phyloP scores from a whole-genome alignment of 202 grass and related monocot genomes.

The Tripidium arundinaceum region DNA sequence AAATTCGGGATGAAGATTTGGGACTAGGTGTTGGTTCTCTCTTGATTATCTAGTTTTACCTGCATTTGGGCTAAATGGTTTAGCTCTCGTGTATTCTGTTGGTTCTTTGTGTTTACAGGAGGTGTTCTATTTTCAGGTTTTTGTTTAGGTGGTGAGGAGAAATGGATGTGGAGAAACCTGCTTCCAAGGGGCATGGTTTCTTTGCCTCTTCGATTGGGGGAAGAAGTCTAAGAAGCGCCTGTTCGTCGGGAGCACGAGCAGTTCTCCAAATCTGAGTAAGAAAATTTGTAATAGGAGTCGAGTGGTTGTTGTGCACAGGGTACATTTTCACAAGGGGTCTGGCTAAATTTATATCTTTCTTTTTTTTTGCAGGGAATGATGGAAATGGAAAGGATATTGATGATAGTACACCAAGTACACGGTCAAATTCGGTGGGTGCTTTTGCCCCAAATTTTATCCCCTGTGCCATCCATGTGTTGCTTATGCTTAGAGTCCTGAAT shows the following conservation, averaged over 20 bases:
- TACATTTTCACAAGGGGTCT: constrained; percentile 17
- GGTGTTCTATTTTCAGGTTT: constrained; percentile 15
- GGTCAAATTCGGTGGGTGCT: constrained; percentile 47
- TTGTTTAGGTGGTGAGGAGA: constrained; percentile 13
- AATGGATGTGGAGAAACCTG: constrained; percentile 77
- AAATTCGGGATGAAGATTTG: constrained; percentile 26
- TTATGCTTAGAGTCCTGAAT: background rate
- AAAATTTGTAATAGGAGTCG: background rate
- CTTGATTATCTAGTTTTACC: constrained; percentile 3
- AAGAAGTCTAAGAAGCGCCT: constrained; percentile 74
- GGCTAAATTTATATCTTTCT: background rate
- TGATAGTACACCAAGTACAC: constrained; percentile 28
- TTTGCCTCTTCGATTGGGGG: constrained; percentile 81
- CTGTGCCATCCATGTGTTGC: background rate
- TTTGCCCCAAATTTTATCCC: background rate
- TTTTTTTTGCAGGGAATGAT: constrained; percentile 41
- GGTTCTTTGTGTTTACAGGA: constrained; percentile 29
- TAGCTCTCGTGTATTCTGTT: constrained; percentile 9
- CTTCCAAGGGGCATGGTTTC: constrained; percentile 68
- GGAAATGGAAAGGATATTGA: constrained; percentile 29
- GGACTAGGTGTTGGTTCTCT: background rate
- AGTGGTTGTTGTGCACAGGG: background rate
- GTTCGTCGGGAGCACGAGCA: constrained; percentile 28
- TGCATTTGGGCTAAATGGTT: constrained; percentile 22
- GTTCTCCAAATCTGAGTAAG: constrained; percentile 46